These are phyloP conservation scores for Umbelopsis vinacea DNA, from an alignment of 192 early-diverging fungal species.

Conservation along the genomic window DNA sequence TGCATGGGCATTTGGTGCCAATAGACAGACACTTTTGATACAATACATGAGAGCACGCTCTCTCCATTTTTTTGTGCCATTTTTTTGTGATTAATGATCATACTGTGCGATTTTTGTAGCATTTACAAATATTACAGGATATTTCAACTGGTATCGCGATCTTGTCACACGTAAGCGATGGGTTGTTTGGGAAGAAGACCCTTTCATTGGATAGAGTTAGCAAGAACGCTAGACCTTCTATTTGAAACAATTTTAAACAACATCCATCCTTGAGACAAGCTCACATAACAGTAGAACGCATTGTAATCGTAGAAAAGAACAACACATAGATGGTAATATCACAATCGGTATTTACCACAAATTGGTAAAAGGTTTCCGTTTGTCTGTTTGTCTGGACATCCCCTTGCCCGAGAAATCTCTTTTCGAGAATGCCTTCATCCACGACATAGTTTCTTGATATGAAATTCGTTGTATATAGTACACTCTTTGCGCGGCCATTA, in stretches of 20 bases:
- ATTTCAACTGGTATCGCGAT: conserved; percentile 56
- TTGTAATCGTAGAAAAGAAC: neutral
- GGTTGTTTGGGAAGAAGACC: conserved; percentile 55
- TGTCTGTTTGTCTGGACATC: no score
- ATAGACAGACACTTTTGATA: neutral
- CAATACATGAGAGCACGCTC: neutral
- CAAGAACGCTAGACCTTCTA: neutral
- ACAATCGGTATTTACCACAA: neutral
- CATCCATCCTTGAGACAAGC: neutral
- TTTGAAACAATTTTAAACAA: neutral
- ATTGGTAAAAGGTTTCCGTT: no score
- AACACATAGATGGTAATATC: no score
- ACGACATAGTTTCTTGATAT: no score
- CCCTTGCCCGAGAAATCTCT: no score
- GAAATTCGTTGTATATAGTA: no score
- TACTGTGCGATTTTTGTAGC: neutral
- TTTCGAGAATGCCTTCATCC: no score
- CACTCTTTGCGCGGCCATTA: no score
- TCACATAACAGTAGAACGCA: conserved; percentile 12
- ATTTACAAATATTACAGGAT: conserved; percentile 59
- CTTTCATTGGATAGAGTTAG: conserved; percentile 30
- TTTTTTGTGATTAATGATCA: no score
- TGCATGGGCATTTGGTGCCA: no score
- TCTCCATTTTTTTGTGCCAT: conserved; percentile 7
- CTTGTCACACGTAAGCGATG: conserved; percentile 49